A percentile compares a stretch with the other conserved stretches of the same genome.
Conservation (phyloP, 1,284 basidiomycete species). For the Ceratorhiza oryzae-sativae region DNA sequence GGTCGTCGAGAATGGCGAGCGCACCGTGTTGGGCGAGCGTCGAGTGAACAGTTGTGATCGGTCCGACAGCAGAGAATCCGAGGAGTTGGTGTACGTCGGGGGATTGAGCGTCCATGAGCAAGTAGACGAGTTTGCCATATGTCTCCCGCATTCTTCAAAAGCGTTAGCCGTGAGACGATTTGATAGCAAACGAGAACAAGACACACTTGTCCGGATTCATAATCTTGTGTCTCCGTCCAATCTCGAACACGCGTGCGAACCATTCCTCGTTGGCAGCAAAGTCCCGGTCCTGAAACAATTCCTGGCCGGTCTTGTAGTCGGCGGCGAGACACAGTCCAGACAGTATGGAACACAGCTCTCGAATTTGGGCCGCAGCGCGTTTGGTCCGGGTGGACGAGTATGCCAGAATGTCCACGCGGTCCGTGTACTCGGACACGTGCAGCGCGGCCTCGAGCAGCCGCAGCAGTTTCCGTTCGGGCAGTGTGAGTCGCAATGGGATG, state of each 20-base stretch:
- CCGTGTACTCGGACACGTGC: constrained; percentile 79
- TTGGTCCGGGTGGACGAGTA: constrained; percentile 78
- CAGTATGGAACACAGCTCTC: constrained; percentile 81
- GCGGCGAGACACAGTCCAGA: constrained; percentile 78
- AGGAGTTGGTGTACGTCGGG: constrained; percentile 77
- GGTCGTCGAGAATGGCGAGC: constrained; percentile 72
- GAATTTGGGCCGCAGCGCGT: constrained; percentile 80
- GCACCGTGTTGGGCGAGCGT: constrained; percentile 69
- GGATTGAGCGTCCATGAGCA: constrained; percentile 76
- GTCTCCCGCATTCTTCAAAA: constrained; percentile 86
- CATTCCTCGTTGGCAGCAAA: constrained; percentile 77
- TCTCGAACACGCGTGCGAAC: constrained; percentile 59
- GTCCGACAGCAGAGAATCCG: constrained; percentile 72
- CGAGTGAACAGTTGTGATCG: constrained; percentile 74
- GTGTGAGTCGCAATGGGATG: constrained; percentile 75
- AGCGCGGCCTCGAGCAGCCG: constrained; percentile 78
- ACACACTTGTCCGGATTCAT: constrained; percentile 51
- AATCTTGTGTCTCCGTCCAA: constrained; percentile 72
- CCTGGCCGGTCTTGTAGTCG: constrained; percentile 84
- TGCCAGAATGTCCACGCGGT: constrained; percentile 56
- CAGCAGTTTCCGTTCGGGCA: constrained; percentile 77
- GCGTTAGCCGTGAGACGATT: constrained; percentile 50
- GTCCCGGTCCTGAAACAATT: constrained; percentile 77
- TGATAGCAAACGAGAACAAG: not conserved
- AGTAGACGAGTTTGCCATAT: constrained; percentile 82